Evolutionary conservation across 2,329 filamentous ascomycete genomes (phyloP).

Genomic region (Pseudogymnoascus sp.): DNA sequence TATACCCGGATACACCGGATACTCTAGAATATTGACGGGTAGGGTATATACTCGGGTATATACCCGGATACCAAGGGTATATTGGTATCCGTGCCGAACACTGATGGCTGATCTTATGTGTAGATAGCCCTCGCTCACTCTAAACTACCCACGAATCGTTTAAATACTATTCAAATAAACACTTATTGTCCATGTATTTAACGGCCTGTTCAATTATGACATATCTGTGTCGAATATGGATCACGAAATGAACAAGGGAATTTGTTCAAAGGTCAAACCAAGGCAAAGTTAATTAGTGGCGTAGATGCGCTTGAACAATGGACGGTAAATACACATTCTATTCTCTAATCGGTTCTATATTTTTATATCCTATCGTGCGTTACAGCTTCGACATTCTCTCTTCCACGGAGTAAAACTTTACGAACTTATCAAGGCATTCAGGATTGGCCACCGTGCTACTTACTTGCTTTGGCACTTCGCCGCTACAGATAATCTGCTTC

Average conservation of each 20-base stretch:
- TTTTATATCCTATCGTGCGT: not conserved
- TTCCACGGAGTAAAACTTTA: constrained; percentile 8
- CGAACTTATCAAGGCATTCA: constrained; percentile 4
- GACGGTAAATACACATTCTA: not conserved
- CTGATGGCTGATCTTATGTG: too few relatives aligned
- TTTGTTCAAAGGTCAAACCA: not conserved
- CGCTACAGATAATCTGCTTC: constrained; percentile 10
- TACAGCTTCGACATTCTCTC: constrained; percentile 7
- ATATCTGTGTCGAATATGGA: too few relatives aligned
- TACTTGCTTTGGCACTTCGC: constrained; percentile 8
- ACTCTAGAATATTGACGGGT: too few relatives aligned
- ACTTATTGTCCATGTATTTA: not conserved
- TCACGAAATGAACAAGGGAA: not conserved
- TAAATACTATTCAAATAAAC: too few relatives aligned
- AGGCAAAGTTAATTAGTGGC: not conserved
- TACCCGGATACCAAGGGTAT: too few relatives aligned
- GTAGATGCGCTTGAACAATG: not conserved
- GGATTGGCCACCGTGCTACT: constrained; percentile 9
- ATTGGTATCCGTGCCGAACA: too few relatives aligned
- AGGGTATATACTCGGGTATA: too few relatives aligned
- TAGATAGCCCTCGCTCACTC: too few relatives aligned
- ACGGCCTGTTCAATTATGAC: not conserved
- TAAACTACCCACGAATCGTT: too few relatives aligned
- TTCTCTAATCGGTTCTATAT: not conserved
- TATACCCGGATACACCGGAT: too few relatives aligned